phyloP scores from a whole-genome alignment of 768 basidiomycete genomes.

The Coprinopsis marcescibilis region DNA sequence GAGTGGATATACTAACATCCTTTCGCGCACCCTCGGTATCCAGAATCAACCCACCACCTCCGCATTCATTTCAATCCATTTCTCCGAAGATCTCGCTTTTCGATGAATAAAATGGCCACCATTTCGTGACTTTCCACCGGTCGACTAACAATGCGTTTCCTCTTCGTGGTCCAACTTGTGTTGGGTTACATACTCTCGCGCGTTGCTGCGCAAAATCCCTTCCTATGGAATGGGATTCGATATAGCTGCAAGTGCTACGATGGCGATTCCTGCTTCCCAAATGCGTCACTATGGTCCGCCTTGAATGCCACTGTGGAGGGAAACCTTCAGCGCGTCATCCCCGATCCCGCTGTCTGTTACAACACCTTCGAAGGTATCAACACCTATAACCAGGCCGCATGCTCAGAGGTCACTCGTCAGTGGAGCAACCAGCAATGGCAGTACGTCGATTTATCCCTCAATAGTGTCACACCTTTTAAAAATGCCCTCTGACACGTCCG shows the following conservation, averaged over 20 bases:
- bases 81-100: too few relatives aligned
- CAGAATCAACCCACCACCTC: too few relatives aligned
- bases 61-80: too few relatives aligned
- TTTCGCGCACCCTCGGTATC: too few relatives aligned
- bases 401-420: constrained; percentile 5
- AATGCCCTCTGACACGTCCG: background rate
- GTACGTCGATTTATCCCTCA: background rate
- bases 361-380: constrained; percentile 11
- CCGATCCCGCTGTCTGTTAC: constrained; percentile 9
- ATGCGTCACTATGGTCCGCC: constrained; percentile 4
- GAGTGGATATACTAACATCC: too few relatives aligned
- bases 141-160: background rate
- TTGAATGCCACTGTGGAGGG: constrained; percentile 15
- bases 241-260: constrained; percentile 12
- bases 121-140: too few relatives aligned
- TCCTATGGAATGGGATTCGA: constrained; percentile 4
- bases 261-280: constrained; percentile 12
- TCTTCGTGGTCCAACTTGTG: background rate
- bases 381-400: constrained; percentile 9
- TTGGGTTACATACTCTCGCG: background rate
- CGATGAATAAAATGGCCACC: too few relatives aligned
- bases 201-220: constrained; percentile 1
- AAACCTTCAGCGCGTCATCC: constrained; percentile 9
- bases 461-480: background rate
- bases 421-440: constrained; percentile 9